A percentile compares a stretch with the other conserved stretches of the same genome.
Conservation (phyloP, 2,329 filamentous ascomycete species). For the Cercospora nicotianae region DNA sequence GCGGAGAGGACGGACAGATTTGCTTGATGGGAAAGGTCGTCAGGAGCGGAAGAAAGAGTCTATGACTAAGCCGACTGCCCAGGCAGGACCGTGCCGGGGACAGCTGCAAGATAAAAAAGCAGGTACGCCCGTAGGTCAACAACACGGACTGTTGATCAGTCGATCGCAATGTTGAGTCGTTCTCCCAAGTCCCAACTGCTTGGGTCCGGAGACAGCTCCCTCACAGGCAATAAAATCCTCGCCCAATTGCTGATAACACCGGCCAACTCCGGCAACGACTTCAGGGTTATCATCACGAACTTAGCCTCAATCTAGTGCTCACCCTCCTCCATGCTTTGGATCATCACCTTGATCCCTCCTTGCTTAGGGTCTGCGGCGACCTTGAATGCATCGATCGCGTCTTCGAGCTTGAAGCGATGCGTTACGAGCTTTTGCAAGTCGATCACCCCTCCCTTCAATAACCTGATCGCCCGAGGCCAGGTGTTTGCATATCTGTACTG, state of each 20-base stretch:
- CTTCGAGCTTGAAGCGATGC: conserved; percentile 80
- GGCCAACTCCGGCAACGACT: not conserved
- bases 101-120: not conserved
- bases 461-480: conserved; percentile 88
- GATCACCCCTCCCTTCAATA: conserved; percentile 81
- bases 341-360: conserved; percentile 97
- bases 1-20: not conserved
- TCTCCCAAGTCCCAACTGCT: not conserved
- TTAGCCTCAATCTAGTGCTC: conserved; percentile 29
- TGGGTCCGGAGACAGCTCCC: not conserved
- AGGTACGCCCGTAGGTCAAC: not conserved
- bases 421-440: conserved; percentile 81
- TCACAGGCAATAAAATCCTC: not conserved
- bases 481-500: conserved; percentile 97
- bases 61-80: not conserved
- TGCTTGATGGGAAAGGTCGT: not conserved
- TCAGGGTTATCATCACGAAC: not conserved
- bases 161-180: not conserved
- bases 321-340: conserved; percentile 63
- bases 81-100: not conserved
- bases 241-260: not conserved
- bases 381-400: conserved; percentile 86
- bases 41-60: not conserved
- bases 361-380: conserved; percentile 84
- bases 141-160: not conserved